Evolutionary conservation across 805 yeast species (phyloP).

Genomic region (Lachancea nothofagi): DNA sequence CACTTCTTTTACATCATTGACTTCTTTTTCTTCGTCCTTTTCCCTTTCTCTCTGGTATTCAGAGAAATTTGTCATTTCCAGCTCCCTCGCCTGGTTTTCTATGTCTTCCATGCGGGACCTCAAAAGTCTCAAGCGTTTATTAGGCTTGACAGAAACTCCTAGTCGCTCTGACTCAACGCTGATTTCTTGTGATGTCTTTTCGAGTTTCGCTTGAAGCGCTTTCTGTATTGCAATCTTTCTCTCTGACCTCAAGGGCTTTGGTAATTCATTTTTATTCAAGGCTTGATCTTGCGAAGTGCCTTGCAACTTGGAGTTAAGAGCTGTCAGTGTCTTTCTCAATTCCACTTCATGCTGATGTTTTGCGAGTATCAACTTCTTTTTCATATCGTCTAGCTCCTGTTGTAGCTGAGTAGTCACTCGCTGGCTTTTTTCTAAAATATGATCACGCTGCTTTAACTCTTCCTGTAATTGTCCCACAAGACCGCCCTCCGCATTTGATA

Average conservation of each 20-base stretch:
- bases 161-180: constrained; percentile 37
- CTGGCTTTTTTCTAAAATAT: constrained; percentile 57
- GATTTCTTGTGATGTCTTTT: constrained; percentile 37
- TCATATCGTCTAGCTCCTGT: constrained; percentile 62
- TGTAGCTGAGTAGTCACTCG: constrained; percentile 57
- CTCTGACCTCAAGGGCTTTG: constrained; percentile 26
- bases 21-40: constrained; percentile 6
- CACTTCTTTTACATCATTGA: neutral
- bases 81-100: constrained; percentile 76
- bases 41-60: constrained; percentile 33
- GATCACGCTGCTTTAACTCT: constrained; percentile 66
- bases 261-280: constrained; percentile 14
- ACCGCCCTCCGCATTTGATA: constrained; percentile 76
- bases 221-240: constrained; percentile 27
- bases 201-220: constrained; percentile 32
- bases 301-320: constrained; percentile 45
- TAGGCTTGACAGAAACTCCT: constrained; percentile 60
- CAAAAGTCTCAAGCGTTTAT: constrained; percentile 63
- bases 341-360: constrained; percentile 74
- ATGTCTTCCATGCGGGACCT: constrained; percentile 81
- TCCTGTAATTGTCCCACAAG: constrained; percentile 60
- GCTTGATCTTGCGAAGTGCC: constrained; percentile 2
- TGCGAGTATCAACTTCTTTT: constrained; percentile 52
- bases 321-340: constrained; percentile 63
- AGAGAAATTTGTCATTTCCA: constrained; percentile 80